Evolutionary conservation across 441 rosid species (phyloP), one percentile per base, ranked within the genome.

Genomic region (Adansonia madagascariensis): DNA sequence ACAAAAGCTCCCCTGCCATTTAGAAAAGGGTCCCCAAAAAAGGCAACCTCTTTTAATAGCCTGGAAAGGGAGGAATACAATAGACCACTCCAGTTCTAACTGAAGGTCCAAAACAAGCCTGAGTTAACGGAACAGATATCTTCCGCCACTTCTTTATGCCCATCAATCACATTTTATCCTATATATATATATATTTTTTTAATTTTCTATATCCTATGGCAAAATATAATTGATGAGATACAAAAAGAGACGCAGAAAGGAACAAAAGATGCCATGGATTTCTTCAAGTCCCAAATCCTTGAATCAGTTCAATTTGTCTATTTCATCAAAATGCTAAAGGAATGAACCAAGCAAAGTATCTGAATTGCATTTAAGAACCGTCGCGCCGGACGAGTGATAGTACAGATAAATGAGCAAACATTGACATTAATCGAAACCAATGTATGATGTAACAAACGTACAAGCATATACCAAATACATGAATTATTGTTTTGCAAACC

Each of bases 401-500:
- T 63, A 15, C 68, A 63, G 63, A 66, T 24, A 41, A 73, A 75
- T 27, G 27, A 50, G 68, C 75, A 66, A 73, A 74, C 81, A 31
- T 78, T 62, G 75, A 31, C 75, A 80, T 72, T 22, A 68, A 78
- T 9, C 24, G 60, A 86, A 82, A 77, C 50, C 75, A 75, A 43
- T 78, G 9, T 43, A 73, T 31, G 50, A 61, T 49, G 57, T 79
- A 74, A 74, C 80, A 85, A 75, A 76, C 79, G 35, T 69, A 79
- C 57, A 79, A 49, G 60, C 81, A 77, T 70, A 78, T 65, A 65
- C 47, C 59, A 65, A 80, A 22, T 11, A 64, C 71, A 57, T 67
- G 62, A 70, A 81, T 81, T 78, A 85, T 87, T 84, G 59, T 74
- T 78, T 62, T 41, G 44, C 76, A 60, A 50, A 63, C 68, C 56